Percentiles rank a stretch among this genome's conserved stretches.
Conservation (phyloP, 1,284 basidiomycete genomes). For the Sporisorium scitamineum region DNA sequence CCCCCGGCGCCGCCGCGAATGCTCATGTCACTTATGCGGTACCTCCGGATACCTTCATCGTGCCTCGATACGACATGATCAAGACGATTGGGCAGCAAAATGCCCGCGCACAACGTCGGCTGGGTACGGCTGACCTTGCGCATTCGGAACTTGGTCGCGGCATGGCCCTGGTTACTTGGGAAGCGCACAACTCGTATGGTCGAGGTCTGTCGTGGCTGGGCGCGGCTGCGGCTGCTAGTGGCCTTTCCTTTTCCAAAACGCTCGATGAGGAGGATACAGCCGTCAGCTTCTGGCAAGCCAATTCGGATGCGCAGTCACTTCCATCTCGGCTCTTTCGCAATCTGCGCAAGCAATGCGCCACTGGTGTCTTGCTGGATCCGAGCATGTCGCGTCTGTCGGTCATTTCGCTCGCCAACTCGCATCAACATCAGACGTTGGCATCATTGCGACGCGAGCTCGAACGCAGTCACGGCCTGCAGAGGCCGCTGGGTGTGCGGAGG, state of each 20-base stretch:
- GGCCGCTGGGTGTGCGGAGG: slow-evolving; percentile 15
- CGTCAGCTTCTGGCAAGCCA: slow-evolving; percentile 37
- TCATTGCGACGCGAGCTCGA: slow-evolving; percentile 21
- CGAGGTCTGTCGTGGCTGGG: slow-evolving; percentile 49
- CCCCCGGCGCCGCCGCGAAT: slow-evolving; percentile 4
- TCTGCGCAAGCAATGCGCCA: slow-evolving; percentile 35
- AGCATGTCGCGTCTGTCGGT: slow-evolving; percentile 23
- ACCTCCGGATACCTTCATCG: slow-evolving; percentile 42
- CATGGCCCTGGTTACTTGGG: slow-evolving; percentile 44
- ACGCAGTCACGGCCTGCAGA: slow-evolving; percentile 18
- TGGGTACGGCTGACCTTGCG: slow-evolving; percentile 6
- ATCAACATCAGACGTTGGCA: neutral
- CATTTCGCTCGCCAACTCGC: neutral
- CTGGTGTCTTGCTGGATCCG: slow-evolving; percentile 43
- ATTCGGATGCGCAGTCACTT: slow-evolving; percentile 44
- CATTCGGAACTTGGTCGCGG: slow-evolving; percentile 38
- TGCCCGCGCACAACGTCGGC: slow-evolving; percentile 28
- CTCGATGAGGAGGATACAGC: slow-evolving; percentile 40
- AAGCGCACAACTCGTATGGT: slow-evolving; percentile 39
- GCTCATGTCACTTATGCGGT: neutral
- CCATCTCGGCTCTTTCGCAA: slow-evolving; percentile 37
- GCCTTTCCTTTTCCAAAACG: slow-evolving; percentile 33
- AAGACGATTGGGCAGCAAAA: slow-evolving; percentile 35
- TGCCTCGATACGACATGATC: slow-evolving; percentile 43
- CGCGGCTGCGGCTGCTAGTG: slow-evolving; percentile 42